phyloP scores from a whole-genome alignment of 1,284 basidiomycete genomes.

The Heterobasidion irregulare region DNA sequence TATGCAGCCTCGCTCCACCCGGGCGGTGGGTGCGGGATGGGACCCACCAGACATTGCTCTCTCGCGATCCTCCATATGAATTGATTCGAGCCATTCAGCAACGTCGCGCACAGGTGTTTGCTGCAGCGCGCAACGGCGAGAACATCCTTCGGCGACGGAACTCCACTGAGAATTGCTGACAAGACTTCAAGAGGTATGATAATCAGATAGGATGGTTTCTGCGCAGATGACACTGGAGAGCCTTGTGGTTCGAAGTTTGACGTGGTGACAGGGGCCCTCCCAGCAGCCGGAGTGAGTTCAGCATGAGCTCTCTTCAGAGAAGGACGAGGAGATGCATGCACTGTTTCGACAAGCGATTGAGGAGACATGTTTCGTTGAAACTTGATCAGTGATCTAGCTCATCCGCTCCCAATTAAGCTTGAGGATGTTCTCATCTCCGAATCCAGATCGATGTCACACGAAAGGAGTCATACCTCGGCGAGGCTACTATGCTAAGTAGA shows the following conservation, averaged over 20 bases:
- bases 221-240: neutral
- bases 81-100: conserved; percentile 28
- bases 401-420: too few relatives aligned
- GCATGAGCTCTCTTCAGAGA: neutral
- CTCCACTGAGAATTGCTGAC: conserved; percentile 31
- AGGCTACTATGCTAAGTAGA: too few relatives aligned
- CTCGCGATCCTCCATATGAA: conserved; percentile 47
- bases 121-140: conserved; percentile 40
- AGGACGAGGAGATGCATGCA: neutral
- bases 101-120: conserved; percentile 35
- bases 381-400: too few relatives aligned
- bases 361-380: too few relatives aligned
- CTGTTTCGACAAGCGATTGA: neutral
- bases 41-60: conserved; percentile 19
- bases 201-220: conserved; percentile 7
- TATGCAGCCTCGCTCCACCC: conserved; percentile 36
- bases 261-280: too few relatives aligned
- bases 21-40: conserved; percentile 35
- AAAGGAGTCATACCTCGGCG: too few relatives aligned
- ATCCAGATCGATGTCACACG: too few relatives aligned
- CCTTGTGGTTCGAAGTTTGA: neutral
- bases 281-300: too few relatives aligned
- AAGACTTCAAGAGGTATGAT: conserved; percentile 36
- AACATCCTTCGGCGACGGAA: conserved; percentile 30
- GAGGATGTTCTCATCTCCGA: too few relatives aligned